A percentile compares a stretch with the other conserved stretches of the same genome.
These are phyloP conservation scores for Lablab purpureus DNA, from an alignment of 306 rosid species.

Conservation along the genomic window DNA sequence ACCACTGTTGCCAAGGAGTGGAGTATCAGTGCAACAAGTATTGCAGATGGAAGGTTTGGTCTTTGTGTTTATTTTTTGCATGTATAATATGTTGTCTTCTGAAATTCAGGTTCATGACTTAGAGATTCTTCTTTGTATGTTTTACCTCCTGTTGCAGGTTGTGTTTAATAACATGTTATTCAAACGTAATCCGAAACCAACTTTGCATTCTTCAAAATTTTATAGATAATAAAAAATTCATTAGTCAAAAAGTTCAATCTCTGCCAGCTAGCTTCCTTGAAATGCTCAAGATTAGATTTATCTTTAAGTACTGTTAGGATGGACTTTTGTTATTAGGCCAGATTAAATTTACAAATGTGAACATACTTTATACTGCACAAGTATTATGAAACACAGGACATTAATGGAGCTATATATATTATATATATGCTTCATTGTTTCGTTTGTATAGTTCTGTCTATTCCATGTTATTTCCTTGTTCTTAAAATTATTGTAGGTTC, in stretches of 20 bases:
- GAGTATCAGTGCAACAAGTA: slow-evolving; percentile 92
- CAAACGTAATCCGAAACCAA: neutral
- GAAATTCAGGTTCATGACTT: slow-evolving; percentile 1
- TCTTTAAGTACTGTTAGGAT: slow-evolving; percentile 30
- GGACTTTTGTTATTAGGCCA: slow-evolving; percentile 16
- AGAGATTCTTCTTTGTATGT: neutral
- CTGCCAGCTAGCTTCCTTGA: slow-evolving; percentile 4
- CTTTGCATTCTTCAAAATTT: slow-evolving; percentile 5
- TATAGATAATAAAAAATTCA: neutral
- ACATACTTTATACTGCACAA: slow-evolving; percentile 3
- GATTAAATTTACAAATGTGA: slow-evolving; percentile 26
- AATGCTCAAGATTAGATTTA: slow-evolving; percentile 32
- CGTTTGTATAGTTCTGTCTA: slow-evolving; percentile 22
- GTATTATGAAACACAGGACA: neutral
- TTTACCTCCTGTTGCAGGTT: slow-evolving; percentile 17
- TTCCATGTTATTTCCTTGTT: slow-evolving; percentile 25
- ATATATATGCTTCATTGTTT: neutral
- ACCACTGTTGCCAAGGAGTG: slow-evolving; percentile 94
- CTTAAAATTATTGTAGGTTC: neutral
- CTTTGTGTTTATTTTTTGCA: slow-evolving; percentile 37
- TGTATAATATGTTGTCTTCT: slow-evolving; percentile 32
- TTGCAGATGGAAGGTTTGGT: slow-evolving; percentile 96
- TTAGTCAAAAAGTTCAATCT: neutral
- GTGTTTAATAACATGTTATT: slow-evolving; percentile 25
- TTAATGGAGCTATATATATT: slow-evolving; percentile 3